phyloP scores from a whole-genome alignment of 202 grass and related monocot genomes.

The Setaria viridis region DNA sequence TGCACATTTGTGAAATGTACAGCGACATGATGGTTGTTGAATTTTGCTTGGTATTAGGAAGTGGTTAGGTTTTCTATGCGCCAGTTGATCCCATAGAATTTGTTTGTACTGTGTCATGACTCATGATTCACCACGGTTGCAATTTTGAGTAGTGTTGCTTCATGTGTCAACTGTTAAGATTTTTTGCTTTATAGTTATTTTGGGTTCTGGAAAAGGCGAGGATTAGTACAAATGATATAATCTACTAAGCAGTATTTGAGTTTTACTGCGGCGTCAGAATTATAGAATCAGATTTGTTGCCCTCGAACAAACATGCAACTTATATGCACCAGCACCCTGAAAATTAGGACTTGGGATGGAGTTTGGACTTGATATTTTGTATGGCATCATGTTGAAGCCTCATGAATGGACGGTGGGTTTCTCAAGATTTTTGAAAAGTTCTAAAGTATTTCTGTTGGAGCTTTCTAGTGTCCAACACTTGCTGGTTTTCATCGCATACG shows the following conservation, averaged over 20 bases:
- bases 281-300: constrained; percentile 15
- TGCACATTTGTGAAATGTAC: constrained; percentile 18
- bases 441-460: neutral
- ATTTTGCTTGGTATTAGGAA: constrained; percentile 29
- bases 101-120: neutral
- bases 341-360: neutral
- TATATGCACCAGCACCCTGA: neutral
- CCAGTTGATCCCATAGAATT: constrained; percentile 15
- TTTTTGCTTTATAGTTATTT: neutral
- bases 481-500: too few species aligned
- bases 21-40: neutral
- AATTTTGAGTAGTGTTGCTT: constrained; percentile 37
- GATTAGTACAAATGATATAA: neutral
- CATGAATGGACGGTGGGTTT: neutral
- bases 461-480: neutral
- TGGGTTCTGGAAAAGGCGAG: neutral
- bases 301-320: neutral
- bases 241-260: neutral
- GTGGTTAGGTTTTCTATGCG: constrained; percentile 12
- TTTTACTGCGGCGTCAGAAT: constrained; percentile 5
- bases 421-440: neutral
- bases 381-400: neutral
- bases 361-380: neutral
- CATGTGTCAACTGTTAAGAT: neutral
- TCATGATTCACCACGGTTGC: neutral